Conservation (phyloP, 805 yeast species). For the Maudiozyma turicensis region DNA sequence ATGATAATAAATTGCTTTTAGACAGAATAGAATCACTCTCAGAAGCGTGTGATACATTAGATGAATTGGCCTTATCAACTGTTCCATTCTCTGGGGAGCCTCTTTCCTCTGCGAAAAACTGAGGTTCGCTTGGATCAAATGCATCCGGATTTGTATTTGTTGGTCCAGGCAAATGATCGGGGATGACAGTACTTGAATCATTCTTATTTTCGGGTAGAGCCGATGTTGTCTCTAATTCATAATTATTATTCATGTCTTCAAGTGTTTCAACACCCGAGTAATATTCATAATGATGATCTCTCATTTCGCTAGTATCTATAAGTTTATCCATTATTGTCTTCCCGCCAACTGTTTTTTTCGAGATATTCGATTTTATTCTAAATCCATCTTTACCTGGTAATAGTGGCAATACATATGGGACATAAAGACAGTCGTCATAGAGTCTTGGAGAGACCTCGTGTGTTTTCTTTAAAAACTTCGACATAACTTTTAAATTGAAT, state of each 20-base stretch:
- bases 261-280: constrained; percentile 65
- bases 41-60: not conserved
- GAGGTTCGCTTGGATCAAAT: constrained; percentile 92
- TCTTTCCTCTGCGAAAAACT: constrained; percentile 53
- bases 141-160: constrained; percentile 35
- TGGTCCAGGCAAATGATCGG: constrained; percentile 23
- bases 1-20: not conserved
- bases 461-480: constrained; percentile 51
- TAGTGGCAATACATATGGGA: constrained; percentile 79
- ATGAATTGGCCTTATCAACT: not conserved
- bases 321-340: constrained; percentile 56
- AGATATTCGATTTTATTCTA: constrained; percentile 57
- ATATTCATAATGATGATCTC: constrained; percentile 88
- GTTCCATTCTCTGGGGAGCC: not conserved
- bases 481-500: constrained; percentile 53
- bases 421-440: constrained; percentile 89
- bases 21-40: too few species aligned
- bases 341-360: constrained; percentile 32
- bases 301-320: constrained; percentile 71
- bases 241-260: constrained; percentile 41
- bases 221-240: constrained; percentile 27
- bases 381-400: constrained; percentile 76
- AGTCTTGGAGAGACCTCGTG: constrained; percentile 81
- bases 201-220: constrained; percentile 9
- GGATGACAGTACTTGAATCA: constrained; percentile 12